Conservation (phyloP, 2,329 filamentous ascomycete genomes). For the Leptographium galeiforme region DNA sequence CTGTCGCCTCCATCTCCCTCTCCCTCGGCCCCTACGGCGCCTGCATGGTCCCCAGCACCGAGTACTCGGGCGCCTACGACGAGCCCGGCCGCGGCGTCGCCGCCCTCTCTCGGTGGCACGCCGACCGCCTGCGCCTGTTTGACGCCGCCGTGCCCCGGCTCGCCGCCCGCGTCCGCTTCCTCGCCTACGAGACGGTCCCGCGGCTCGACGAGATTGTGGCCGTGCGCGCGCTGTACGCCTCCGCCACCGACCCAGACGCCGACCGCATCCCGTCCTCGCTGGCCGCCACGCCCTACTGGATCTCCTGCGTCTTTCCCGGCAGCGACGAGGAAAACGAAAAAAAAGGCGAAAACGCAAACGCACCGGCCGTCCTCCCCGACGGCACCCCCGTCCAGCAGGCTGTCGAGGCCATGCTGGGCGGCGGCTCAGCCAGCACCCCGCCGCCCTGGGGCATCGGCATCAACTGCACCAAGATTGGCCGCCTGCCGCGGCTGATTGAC, state of each 20-base stretch:
- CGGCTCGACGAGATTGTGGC: constrained; percentile 48
- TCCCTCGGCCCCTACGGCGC: constrained; percentile 56
- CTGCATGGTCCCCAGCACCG: constrained; percentile 50
- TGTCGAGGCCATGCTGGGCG: constrained; percentile 21
- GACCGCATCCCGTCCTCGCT: constrained; percentile 16
- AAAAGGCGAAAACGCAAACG: not conserved
- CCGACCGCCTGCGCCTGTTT: constrained; percentile 39
- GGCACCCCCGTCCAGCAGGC: constrained; percentile 33
- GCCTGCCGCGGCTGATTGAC: constrained; percentile 40
- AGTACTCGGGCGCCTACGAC: constrained; percentile 52
- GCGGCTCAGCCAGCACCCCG: not conserved
- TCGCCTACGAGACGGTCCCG: constrained; percentile 55
- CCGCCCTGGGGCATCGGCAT: constrained; percentile 50
- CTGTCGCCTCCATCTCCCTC: constrained; percentile 38
- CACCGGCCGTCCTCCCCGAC: constrained; percentile 38
- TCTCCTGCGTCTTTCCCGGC: constrained; percentile 48
- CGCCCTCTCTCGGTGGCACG: constrained; percentile 42
- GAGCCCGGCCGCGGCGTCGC: constrained; percentile 27
- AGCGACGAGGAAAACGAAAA: too few relatives aligned
- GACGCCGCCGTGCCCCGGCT: constrained; percentile 21
- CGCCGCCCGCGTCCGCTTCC: constrained; percentile 30
- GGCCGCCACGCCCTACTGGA: constrained; percentile 35
- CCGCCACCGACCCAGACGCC: not conserved
- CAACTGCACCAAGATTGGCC: constrained; percentile 55
- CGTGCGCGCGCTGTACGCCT: constrained; percentile 25